Base-by-base conservation (phyloP, 1,284 basidiomycete species). In the Pseudozyma pruni region DNA sequence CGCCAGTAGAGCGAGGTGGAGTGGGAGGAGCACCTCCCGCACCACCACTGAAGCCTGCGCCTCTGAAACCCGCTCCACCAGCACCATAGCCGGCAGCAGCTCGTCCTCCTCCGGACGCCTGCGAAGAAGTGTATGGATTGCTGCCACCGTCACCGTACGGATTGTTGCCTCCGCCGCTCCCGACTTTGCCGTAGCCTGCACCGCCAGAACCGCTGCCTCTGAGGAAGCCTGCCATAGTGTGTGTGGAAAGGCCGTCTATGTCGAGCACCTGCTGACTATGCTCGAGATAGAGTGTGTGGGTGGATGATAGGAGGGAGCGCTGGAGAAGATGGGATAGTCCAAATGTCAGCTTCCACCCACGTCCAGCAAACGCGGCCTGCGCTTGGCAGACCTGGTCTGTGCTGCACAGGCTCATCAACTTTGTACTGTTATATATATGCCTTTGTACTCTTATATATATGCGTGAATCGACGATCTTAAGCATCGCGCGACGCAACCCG, bases 191-290 rank as follows among this genome's bases (percentile, higher is more conserved):
- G 42, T 72, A 72, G n/a, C 62, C 62, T 17, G 60, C 62, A 14
- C 59, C 52, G 29, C 68, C 60, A 17, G 59, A 67, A 29, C 62
- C 53, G 38, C 72, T 63, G 2, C 68, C 60, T 58, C 72, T 39
- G 9, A 74, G 64, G 40, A 74, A 74, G 5, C 72, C 72, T 29
- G 72, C 72, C 72, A 74, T 74, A 43, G 29, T 56, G 13, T n/a
- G 13, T n/a, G n/a, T 19, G 11, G 37, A 14, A 6, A 7, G 8
- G 17, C 17, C n/a, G 31, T 13, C 10, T 16, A 3, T n/a, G n/a
- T n/a, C n/a, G n/a, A n/a, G n/a, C n/a, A n/a, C n/a, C n/a, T n/a
- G n/a, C n/a, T n/a, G n/a, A n/a, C n/a, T n/a, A n/a, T n/a, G n/a
- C n/a, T n/a, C n/a, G n/a, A n/a, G n/a, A n/a, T n/a, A 6, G 10